Base-by-base conservation (phyloP, 1,139 yeast genomes). In the Pichia sp. region DNA sequence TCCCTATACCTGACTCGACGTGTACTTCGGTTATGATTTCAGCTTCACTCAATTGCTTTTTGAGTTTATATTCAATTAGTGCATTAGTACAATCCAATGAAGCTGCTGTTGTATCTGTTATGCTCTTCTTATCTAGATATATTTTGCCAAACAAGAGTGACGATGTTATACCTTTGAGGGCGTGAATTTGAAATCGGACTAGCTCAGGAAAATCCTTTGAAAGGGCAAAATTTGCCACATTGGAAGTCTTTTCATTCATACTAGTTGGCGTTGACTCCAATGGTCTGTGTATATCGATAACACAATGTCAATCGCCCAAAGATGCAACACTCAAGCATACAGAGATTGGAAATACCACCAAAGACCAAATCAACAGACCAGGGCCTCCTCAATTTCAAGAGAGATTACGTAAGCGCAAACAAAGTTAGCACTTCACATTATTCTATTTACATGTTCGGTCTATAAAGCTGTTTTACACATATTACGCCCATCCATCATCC, bases 141-240 rank as follows among this genome's bases (percentile, higher is more conserved):
- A 45, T 41, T 8, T 34, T 38, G 9, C 36, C 27, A 19, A 40
- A 43, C 7, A 53, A 20, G 5, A 42, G 17, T 1, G 47, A 38
- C 5, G 53, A 31, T 2, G 50, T 36, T 14, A 53, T n/a, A 19
- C 56, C 56, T 12, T 20, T 37, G 3, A 53, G 22, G 3, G 35
- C 22, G 12, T 49, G 47, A 27, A 53, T 32, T 22, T 46, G 48
- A 10, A 53, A 21, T 20, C 37, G 63, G 48, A 83, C 68, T 0
- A 88, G 88, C 2, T 75, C 65, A 28, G 76, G 71, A 21, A 90
- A 66, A 60, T 89, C 96, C 56, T 83, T 82, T 2, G 96, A 84
- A 10, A 85, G 74, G 45, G 89, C 89, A 65, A 87, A 88, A 40
- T 63, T 63, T 17, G 58, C 54, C 12, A 57, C 48, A 17, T 31